phyloP scores from a whole-genome alignment of 768 basidiomycete genomes.

The Leucosporidium creatinivorum region DNA sequence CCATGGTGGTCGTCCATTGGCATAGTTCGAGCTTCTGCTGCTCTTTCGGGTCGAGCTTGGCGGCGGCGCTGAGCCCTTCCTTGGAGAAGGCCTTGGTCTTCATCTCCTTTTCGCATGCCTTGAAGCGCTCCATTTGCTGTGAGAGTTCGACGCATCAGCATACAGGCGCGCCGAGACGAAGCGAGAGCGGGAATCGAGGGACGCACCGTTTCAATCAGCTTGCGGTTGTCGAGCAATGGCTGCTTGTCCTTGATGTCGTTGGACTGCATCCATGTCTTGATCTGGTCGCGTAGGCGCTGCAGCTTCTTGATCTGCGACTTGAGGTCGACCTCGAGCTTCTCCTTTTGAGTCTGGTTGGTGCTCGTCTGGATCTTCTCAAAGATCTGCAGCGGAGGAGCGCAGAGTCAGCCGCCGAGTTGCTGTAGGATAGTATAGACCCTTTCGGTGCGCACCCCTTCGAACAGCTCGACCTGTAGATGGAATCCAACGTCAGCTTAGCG shows the following conservation, averaged over 20 bases:
- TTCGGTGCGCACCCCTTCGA: conserved; percentile 36
- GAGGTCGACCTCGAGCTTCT: conserved; percentile 86
- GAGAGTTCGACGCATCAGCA: conserved; percentile 26
- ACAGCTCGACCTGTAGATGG: conserved; percentile 37
- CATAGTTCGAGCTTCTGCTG: conserved; percentile 85
- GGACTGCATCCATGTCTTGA: conserved; percentile 92
- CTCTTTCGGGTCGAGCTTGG: conserved; percentile 91
- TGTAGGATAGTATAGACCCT: neutral
- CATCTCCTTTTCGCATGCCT: conserved; percentile 99
- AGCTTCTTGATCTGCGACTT: conserved; percentile 99
- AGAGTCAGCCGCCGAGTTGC: no score
- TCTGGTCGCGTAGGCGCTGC: conserved; percentile 73
- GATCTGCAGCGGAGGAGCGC: conserved; percentile 47
- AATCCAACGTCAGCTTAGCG: neutral
- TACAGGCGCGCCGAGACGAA: conserved; percentile 7
- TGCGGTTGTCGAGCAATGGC: conserved; percentile 80
- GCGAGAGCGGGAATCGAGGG: neutral
- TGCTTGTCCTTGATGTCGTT: conserved; percentile 99
- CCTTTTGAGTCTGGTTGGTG: conserved; percentile 94
- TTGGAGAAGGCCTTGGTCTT: conserved; percentile 99
- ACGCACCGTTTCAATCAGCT: conserved; percentile 86
- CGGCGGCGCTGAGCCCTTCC: conserved; percentile 88
- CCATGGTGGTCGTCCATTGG: conserved; percentile 75
- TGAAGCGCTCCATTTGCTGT: conserved; percentile 99
- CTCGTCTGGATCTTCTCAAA: conserved; percentile 98